phyloP scores from a whole-genome alignment of 148 eudicot genomes.

The Selenicereus undatus region DNA sequence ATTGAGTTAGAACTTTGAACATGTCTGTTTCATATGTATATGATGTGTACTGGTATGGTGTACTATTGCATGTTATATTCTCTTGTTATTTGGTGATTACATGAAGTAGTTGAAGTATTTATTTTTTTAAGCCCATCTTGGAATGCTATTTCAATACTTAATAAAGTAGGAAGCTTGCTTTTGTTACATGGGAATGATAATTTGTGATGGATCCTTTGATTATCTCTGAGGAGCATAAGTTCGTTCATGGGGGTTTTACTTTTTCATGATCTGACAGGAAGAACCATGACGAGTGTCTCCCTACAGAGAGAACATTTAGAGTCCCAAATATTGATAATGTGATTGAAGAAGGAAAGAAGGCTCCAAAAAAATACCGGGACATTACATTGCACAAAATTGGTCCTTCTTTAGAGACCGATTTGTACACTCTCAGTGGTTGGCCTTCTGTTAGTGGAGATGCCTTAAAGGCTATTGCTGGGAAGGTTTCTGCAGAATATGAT shows the following conservation, averaged over 20 bases:
- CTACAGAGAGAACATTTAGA: constrained; percentile 56
- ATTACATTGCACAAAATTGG: constrained; percentile 54
- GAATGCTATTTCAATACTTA: not conserved
- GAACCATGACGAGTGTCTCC: constrained; percentile 56
- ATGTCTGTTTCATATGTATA: not conserved
- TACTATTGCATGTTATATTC: not conserved
- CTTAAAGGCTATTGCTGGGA: constrained; percentile 78
- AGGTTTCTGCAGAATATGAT: constrained; percentile 82
- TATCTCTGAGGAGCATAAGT: not conserved
- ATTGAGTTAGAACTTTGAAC: not conserved
- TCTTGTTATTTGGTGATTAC: not conserved
- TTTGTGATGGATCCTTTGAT: not conserved
- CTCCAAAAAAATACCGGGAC: constrained; percentile 57
- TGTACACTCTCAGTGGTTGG: constrained; percentile 87
- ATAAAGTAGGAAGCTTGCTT: not conserved
- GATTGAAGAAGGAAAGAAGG: constrained; percentile 88
- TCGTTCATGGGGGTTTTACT: constrained; percentile 1
- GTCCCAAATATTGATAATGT: constrained; percentile 69
- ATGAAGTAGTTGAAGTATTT: not conserved
- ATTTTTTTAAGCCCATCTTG: not conserved
- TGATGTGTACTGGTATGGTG: not conserved
- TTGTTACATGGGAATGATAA: not conserved
- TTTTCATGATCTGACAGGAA: constrained; percentile 39
- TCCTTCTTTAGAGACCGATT: constrained; percentile 46
- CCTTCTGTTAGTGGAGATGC: constrained; percentile 90